These are phyloP conservation scores for Crithidia sp. DNA, from an alignment of 208 protist species.

Conservation along the genomic window DNA sequence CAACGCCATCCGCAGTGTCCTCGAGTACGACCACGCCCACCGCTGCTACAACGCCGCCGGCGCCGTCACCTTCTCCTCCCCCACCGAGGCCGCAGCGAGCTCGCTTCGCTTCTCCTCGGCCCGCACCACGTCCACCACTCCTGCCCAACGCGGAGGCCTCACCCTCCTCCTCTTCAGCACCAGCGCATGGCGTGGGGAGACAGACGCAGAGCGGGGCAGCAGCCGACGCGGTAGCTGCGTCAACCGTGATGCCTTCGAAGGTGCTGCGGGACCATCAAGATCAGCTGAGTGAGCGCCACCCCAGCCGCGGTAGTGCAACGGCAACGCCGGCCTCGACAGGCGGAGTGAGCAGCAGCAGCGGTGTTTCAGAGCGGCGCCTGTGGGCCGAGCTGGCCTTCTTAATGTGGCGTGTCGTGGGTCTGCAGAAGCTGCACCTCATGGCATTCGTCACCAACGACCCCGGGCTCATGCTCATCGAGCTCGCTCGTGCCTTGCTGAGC, in stretches of 20 bases:
- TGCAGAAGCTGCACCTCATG: slow-evolving; percentile 63
- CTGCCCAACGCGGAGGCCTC: not conserved
- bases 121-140: not conserved
- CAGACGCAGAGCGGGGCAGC: too few relatives aligned
- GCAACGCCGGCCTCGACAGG: not conserved
- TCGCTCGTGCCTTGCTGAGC: slow-evolving; percentile 51
- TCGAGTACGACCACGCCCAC: slow-evolving; percentile 32
- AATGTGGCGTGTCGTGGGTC: slow-evolving; percentile 63
- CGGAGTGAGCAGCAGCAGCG: not conserved
- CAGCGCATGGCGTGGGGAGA: too few relatives aligned
- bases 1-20: slow-evolving; percentile 46
- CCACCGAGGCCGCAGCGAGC: not conserved
- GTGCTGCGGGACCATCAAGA: slow-evolving; percentile 33
- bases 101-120: not conserved
- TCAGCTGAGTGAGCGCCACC: slow-evolving; percentile 1
- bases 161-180: not conserved
- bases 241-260: slow-evolving; percentile 27
- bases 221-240: not conserved
- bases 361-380: slow-evolving; percentile 40
- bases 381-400: slow-evolving; percentile 74
- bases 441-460: slow-evolving; percentile 58
- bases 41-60: slow-evolving; percentile 7
- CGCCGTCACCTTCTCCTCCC: not conserved
- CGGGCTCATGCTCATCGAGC: slow-evolving; percentile 23
- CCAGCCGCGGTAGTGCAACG: not conserved